Conservation (phyloP, 1,284 basidiomycete genomes). For the Macrocystidia cucumis region DNA sequence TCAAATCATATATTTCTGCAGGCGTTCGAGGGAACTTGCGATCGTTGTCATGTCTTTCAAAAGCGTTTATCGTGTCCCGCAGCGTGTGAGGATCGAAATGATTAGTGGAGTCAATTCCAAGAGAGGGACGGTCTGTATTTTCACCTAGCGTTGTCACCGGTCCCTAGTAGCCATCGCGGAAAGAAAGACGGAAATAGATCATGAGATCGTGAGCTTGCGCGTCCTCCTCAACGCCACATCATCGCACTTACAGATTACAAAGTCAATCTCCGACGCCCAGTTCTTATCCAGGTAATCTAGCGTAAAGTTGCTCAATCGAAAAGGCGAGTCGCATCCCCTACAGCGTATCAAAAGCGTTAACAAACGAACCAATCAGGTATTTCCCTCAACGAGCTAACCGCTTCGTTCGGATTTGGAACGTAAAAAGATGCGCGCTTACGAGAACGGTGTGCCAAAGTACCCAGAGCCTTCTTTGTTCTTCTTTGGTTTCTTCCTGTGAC, state of each 20-base stretch:
- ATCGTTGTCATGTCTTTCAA: conserved; percentile 81
- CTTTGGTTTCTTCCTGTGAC: conserved; percentile 59
- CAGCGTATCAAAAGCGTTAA: conserved; percentile 8
- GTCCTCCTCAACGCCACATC: conserved; percentile 16
- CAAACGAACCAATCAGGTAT: conserved; percentile 8
- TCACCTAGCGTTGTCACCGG: conserved; percentile 86
- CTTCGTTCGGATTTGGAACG: too few relatives aligned
- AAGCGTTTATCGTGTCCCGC: background rate
- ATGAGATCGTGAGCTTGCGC: background rate
- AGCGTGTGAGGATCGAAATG: background rate
- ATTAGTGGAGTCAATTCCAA: too few relatives aligned
- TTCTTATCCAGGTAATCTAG: conserved; percentile 76
- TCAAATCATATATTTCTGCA: conserved; percentile 75
- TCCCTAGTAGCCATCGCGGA: conserved; percentile 45
- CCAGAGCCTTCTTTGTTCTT: conserved; percentile 38
- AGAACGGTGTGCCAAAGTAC: conserved; percentile 54
- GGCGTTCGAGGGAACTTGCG: conserved; percentile 72
- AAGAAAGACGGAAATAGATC: conserved; percentile 1
- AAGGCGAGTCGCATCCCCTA: conserved; percentile 85
- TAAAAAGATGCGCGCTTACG: conserved; percentile 46
- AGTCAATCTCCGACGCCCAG: conserved; percentile 83
- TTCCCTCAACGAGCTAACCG: too few relatives aligned
- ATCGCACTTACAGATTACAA: conserved; percentile 82
- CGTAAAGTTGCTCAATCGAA: conserved; percentile 72
- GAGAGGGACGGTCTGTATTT: conserved; percentile 1